Base-by-base conservation (phyloP, 257 asterid genomes). In the Nicotiana sylvestris region DNA sequence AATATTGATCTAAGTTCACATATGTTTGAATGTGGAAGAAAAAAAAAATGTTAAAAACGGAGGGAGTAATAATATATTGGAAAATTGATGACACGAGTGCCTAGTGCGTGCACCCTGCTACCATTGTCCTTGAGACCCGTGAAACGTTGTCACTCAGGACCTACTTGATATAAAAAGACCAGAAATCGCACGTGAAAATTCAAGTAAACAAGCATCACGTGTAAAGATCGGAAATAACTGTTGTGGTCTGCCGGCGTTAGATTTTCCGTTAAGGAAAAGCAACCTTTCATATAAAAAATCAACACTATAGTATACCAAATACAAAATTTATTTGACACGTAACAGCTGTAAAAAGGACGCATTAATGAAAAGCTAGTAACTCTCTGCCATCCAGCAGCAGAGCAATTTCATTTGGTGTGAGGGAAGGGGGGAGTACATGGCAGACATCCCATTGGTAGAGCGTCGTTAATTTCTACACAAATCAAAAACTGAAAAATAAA, bases 61-160 rank as follows among this genome's bases (percentile, higher is more conserved):
- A 43, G 3, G 12, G 12, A 43, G 51, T 43, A 43, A 9, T 43
- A 9, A 43, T 43, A 43, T 43, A 8, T 43, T 43, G 11, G 3
- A 43, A 37, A 43, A 43, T 43, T 43, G 11, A 43, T 49, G 64
- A 15, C 16, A 66, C 27, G 9, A 15, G 27, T 66, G 46, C 13
- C 76, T 66, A 66, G 25, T 66, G 46, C 76, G 2, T 2, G 76
- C 51, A 29, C 46, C 21, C 80, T 74, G 61, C 39, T 29, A 13
- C 46, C n/a, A 46, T 72, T 46, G 37, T 29, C 80, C 80, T 76
- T 51, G 80, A 76, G 64, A 76, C 46, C 80, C 80, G 64, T 76
- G 80, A 76, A 29, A 76, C 27, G 0, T 51, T 29, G 13, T 76
- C n/a, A 51, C 29, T 27, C 27, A 51, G 16, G 25, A 49, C 80